phyloP scores from a whole-genome alignment of 129 eudicot species.

The Centrapalus pauciflorus region DNA sequence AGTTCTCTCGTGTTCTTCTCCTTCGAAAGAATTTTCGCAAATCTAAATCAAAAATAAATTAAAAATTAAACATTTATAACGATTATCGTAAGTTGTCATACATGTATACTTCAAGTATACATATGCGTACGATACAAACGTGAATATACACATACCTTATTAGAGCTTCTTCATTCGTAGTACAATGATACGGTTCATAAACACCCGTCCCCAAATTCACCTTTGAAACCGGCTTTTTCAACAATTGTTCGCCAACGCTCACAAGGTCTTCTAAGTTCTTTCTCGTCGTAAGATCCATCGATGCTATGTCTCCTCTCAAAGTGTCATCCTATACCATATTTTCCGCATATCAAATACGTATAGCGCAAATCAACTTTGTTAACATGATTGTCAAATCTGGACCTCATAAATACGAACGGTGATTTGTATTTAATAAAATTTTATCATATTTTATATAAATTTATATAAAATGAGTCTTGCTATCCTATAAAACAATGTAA shows the following conservation, averaged over 20 bases:
- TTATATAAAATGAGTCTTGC: too few species aligned
- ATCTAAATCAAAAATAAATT: constrained; percentile 20
- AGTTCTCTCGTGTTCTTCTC: constrained; percentile 38
- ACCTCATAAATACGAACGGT: too few species aligned
- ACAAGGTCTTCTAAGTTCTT: constrained; percentile 46
- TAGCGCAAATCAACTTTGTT: too few species aligned
- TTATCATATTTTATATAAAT: too few species aligned
- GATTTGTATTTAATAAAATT: too few species aligned
- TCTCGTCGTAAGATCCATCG: constrained; percentile 48
- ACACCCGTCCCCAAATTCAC: constrained; percentile 42
- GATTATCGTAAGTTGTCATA: neutral
- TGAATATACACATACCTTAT: constrained; percentile 28
- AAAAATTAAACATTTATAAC: too few species aligned
- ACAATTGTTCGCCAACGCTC: constrained; percentile 35
- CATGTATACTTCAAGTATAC: neutral
- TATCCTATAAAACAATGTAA: too few species aligned
- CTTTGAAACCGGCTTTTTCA: constrained; percentile 52
- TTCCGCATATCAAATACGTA: neutral
- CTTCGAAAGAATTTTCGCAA: constrained; percentile 40
- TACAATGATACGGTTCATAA: constrained; percentile 27
- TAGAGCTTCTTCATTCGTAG: constrained; percentile 47
- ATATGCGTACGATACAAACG: neutral
- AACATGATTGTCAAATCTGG: too few species aligned
- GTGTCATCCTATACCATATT: constrained; percentile 47
- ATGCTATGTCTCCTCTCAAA: constrained; percentile 39